phyloP scores from a whole-genome alignment of 352 stramenopile genomes.

The Phytopythium ostracodes region DNA sequence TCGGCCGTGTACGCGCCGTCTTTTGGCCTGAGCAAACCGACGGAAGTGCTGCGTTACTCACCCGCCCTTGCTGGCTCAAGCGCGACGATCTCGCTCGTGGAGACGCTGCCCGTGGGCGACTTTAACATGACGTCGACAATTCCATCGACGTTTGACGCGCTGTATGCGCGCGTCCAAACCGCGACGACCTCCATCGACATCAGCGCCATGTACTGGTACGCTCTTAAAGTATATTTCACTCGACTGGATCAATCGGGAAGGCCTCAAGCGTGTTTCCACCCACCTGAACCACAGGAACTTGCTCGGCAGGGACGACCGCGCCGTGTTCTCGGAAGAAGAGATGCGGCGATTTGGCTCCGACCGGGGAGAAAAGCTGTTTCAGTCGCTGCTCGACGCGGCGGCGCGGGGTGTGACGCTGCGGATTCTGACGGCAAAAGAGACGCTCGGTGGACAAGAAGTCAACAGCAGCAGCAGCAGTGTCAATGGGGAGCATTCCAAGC shows the following conservation, averaged over 20 bases:
- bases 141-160: conserved; percentile 40
- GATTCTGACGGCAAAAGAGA: conserved; percentile 39
- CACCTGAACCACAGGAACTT: conserved; percentile 35
- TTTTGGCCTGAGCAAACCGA: background rate
- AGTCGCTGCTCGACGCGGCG: conserved; percentile 42
- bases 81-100: conserved; percentile 44
- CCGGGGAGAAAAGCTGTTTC: conserved; percentile 45
- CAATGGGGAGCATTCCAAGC: conserved; percentile 14
- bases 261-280: background rate
- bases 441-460: conserved; percentile 5
- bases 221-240: background rate
- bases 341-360: conserved; percentile 60
- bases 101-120: conserved; percentile 64
- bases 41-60: background rate
- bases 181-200: conserved; percentile 59
- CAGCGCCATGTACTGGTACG: conserved; percentile 78
- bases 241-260: background rate
- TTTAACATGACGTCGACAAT: conserved; percentile 35
- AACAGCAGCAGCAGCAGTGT: background rate
- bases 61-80: background rate
- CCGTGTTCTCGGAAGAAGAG: conserved; percentile 42
- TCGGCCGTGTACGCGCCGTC: background rate
- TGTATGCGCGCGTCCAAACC: conserved; percentile 34
- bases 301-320: conserved; percentile 48
- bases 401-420: conserved; percentile 48